Base-by-base conservation (phyloP, 2,329 filamentous ascomycete species). In the Fusarium devonianum region DNA sequence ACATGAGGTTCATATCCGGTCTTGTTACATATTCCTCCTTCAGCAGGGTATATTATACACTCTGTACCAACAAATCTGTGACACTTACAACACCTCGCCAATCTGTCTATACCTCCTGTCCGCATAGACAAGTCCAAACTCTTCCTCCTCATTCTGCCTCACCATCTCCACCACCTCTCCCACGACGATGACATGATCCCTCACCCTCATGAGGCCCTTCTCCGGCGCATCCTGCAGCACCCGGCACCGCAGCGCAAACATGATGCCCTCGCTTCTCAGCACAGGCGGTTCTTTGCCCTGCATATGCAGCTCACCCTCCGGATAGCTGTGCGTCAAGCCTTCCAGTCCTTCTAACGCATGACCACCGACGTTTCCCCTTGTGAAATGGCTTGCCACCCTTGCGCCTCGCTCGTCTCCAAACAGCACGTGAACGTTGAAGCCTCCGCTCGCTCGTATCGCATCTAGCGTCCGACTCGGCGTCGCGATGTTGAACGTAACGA, bases 361-460 rank as follows among this genome's bases (percentile, higher is more conserved):
- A 4, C 69, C 68, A 2, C 66, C 70, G 3, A 67, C 59, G 45
- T 83, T 82, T 0, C 80, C 80, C 29, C 73, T 64, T 4, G 79
- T 76, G 55, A 84, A 82, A 49, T 78, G 74, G 39, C 79, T 74
- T 1, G 82, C 82, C 4, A 84, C 70, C 5, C 67, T 64, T 5
- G 77, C 81, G 9, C 81, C 82, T 1, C 67, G 60, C 5, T 66
- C 68, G 28, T 80, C 75, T 5, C 75, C 78, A 0, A 73, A 68
- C 1, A 85, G 74, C 5, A 85, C 64, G 51, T 85, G 82, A 11
- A 84, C 73, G 48, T 83, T 83, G 64, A 85, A 84, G 11, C 60
- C 62, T 1, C 74, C 59, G 32, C 71, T 76, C 11, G 62, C 66
- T 12, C 64, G 53, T 16, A 85, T 74, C 7, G 81, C 81, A 48